Evolutionary conservation across 371 early-diverging fungal species (phyloP).

Genomic region (Mortierella sp.): DNA sequence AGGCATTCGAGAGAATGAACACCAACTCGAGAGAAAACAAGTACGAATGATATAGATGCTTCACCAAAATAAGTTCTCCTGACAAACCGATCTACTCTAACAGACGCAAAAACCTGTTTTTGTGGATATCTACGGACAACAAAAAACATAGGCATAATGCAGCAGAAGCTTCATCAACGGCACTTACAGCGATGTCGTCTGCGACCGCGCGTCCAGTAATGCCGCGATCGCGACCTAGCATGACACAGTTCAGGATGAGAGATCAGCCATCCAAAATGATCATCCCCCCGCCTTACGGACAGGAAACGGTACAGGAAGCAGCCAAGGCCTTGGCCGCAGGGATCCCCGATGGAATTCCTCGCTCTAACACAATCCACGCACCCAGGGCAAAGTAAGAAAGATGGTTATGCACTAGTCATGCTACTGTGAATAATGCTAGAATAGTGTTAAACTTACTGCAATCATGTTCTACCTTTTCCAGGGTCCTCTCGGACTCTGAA

Average conservation of each 20-base stretch:
- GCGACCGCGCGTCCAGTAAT: conserved; percentile 22
- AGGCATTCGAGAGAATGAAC: conserved; percentile 25
- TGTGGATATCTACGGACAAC: too few species aligned
- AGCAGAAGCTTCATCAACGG: too few species aligned
- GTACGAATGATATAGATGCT: not conserved
- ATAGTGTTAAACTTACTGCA: too few species aligned
- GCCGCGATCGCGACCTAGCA: conserved; percentile 35
- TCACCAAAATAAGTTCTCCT: too few species aligned
- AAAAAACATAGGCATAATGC: too few species aligned
- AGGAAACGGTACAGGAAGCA: conserved; percentile 28
- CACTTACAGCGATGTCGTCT: too few species aligned
- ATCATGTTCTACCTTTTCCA: not conserved
- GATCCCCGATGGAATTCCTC: conserved; percentile 35
- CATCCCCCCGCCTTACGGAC: conserved; percentile 44
- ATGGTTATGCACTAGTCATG: too few species aligned
- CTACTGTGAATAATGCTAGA: too few species aligned
- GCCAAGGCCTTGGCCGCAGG: conserved; percentile 42
- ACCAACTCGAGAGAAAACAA: conserved; percentile 2
- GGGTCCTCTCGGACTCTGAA: conserved; percentile 29
- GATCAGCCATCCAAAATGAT: conserved; percentile 43
- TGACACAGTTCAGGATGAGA: conserved; percentile 27
- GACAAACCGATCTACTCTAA: not conserved
- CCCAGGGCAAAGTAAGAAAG: not conserved
- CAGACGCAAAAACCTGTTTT: too few species aligned
- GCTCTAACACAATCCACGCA: not conserved